These are phyloP conservation scores for Wallacemonas sp. DNA, from an alignment of 208 protist genomes.

Conservation along the genomic window DNA sequence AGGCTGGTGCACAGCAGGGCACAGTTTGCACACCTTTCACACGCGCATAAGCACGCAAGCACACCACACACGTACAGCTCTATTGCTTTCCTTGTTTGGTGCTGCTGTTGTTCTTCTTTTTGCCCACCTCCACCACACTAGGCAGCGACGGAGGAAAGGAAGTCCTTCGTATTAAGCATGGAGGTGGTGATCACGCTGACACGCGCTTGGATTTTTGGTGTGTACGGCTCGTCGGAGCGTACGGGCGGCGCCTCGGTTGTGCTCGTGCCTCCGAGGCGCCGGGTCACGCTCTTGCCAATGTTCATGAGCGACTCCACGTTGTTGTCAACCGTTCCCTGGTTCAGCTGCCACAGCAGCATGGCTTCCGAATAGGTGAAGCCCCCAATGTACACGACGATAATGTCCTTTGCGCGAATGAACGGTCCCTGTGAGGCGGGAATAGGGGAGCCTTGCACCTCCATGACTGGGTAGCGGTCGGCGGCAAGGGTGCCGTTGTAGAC, in stretches of 20 bases:
- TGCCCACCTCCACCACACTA: not conserved
- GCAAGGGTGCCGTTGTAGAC: conserved; percentile 80
- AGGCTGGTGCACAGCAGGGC: too few relatives aligned
- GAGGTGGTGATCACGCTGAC: conserved; percentile 76
- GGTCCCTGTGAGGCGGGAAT: conserved; percentile 47
- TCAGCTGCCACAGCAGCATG: conserved; percentile 73
- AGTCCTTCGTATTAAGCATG: conserved; percentile 80
- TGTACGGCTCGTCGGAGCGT: conserved; percentile 50
- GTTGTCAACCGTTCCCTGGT: conserved; percentile 75
- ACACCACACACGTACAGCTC: too few relatives aligned
- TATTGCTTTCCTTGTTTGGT: not conserved
- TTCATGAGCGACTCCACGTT: conserved; percentile 81
- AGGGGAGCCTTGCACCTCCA: conserved; percentile 57
- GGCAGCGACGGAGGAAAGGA: conserved; percentile 54
- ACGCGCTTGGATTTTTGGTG: conserved; percentile 80
- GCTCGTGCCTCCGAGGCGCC: conserved; percentile 29
- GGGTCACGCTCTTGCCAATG: conserved; percentile 62
- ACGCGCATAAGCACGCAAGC: not conserved
- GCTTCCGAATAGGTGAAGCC: conserved; percentile 83
- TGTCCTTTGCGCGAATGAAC: conserved; percentile 72
- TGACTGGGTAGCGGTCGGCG: conserved; percentile 60
- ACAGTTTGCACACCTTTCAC: too few relatives aligned
- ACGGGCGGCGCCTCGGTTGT: not conserved
- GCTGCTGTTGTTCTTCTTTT: not conserved
- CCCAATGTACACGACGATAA: conserved; percentile 79